These are phyloP conservation scores for Aureobasidium leucospermi DNA, from an alignment of 2,329 filamentous ascomycete species.

Conservation along the genomic window DNA sequence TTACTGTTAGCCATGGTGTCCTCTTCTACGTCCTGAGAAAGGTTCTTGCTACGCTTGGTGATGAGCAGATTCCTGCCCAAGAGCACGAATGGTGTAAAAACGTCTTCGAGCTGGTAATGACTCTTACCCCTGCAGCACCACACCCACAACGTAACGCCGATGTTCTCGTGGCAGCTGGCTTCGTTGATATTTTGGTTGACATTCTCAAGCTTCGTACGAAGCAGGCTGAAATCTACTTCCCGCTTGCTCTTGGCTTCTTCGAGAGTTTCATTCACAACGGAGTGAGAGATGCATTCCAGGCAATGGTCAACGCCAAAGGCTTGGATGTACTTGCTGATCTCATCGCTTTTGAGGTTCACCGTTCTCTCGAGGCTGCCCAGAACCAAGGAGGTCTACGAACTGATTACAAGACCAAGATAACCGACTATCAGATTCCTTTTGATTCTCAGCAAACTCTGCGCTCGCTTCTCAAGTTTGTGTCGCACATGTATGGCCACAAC, in stretches of 20 bases:
- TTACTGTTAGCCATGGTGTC: constrained; percentile 93
- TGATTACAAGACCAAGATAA: constrained; percentile 68
- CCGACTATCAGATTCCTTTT: constrained; percentile 90
- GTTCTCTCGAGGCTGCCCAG: constrained; percentile 59
- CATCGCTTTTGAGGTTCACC: constrained; percentile 68
- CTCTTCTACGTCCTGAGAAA: constrained; percentile 89
- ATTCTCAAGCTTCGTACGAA: constrained; percentile 75
- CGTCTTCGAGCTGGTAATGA: constrained; percentile 78
- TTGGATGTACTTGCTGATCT: constrained; percentile 87
- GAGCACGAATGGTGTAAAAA: constrained; percentile 85
- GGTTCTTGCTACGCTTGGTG: constrained; percentile 72
- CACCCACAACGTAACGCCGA: constrained; percentile 60
- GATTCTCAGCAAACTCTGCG: constrained; percentile 90
- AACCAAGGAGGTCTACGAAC: constrained; percentile 64
- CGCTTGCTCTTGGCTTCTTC: constrained; percentile 77
- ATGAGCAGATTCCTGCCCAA: constrained; percentile 52
- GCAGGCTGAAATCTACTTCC: constrained; percentile 75
- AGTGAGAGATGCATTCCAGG: constrained; percentile 75
- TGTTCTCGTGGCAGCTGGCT: constrained; percentile 78
- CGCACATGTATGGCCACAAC: constrained; percentile 84
- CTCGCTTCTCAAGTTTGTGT: constrained; percentile 91
- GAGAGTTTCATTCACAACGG: constrained; percentile 75
- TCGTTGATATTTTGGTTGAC: constrained; percentile 85
- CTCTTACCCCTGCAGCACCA: constrained; percentile 55
- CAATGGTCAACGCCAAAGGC: constrained; percentile 73